These are phyloP conservation scores for Taphrina communis DNA, from an alignment of 1,139 yeast species.

Conservation along the genomic window DNA sequence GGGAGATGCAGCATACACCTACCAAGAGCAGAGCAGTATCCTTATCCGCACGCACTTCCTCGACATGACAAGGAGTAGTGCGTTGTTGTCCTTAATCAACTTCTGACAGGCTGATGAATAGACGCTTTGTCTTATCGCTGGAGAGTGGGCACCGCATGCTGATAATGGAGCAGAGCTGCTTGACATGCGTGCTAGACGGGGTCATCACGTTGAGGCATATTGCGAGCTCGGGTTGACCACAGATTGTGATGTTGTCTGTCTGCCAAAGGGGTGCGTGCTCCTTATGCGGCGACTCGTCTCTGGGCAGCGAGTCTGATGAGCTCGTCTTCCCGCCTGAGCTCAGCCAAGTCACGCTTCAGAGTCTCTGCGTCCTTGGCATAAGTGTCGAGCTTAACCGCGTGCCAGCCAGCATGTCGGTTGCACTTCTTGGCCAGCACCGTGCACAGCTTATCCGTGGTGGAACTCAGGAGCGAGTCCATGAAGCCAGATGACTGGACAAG, in stretches of 20 bases:
- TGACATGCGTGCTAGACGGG: no score
- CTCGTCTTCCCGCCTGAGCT: slow-evolving; percentile 43
- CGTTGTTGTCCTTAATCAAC: no score
- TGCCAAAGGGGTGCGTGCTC: no score
- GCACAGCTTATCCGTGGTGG: slow-evolving; percentile 55
- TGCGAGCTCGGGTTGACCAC: no score
- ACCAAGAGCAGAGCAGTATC: neutral
- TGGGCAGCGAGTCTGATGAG: slow-evolving; percentile 41
- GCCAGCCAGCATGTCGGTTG: slow-evolving; percentile 71
- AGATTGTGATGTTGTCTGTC: no score
- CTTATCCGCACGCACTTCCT: neutral
- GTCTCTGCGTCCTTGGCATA: slow-evolving; percentile 44
- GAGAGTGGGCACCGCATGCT: no score
- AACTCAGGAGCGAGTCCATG: slow-evolving; percentile 43
- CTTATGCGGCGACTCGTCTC: slow-evolving; percentile 12
- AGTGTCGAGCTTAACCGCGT: slow-evolving; percentile 53
- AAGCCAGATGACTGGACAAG: slow-evolving; percentile 45
- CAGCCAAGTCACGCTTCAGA: slow-evolving; percentile 38
- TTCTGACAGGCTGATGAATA: no score
- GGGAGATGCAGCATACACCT: neutral
- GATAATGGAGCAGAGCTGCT: no score
- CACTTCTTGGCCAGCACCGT: slow-evolving; percentile 71
- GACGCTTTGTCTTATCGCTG: no score
- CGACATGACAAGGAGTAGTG: no score
- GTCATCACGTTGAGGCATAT: no score